A percentile compares a stretch with the other conserved stretches of the same genome.
phyloP scores from a whole-genome alignment of 805 yeast species.

The Blastobotrys terrestris region DNA sequence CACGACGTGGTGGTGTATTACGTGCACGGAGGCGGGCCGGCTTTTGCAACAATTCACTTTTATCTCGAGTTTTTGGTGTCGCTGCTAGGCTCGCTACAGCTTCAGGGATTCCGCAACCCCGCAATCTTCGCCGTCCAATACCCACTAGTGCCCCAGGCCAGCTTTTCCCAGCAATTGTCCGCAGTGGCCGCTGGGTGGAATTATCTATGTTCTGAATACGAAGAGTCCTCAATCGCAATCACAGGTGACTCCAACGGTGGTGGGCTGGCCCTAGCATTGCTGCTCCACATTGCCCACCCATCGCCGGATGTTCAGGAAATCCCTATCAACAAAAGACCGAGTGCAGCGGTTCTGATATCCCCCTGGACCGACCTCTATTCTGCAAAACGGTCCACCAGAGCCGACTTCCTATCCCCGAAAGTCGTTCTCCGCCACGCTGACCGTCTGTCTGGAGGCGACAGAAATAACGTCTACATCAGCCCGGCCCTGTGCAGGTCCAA shows the following conservation, averaged over 20 bases:
- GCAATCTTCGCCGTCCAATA: slow-evolving; percentile 37
- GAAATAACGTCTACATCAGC: slow-evolving; percentile 26
- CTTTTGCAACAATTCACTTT: slow-evolving; percentile 24
- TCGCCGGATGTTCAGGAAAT: slow-evolving; percentile 15
- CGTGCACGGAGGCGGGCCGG: slow-evolving; percentile 39
- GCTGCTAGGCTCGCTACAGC: slow-evolving; percentile 36
- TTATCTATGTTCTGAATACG: slow-evolving; percentile 22
- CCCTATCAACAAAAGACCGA: slow-evolving; percentile 22
- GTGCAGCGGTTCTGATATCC: slow-evolving; percentile 30
- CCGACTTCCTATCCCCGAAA: slow-evolving; percentile 18
- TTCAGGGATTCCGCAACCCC: slow-evolving; percentile 48
- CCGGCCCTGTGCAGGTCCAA: slow-evolving; percentile 30
- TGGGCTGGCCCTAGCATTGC: slow-evolving; percentile 34
- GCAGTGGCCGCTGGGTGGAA: slow-evolving; percentile 31
- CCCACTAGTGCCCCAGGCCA: slow-evolving; percentile 12
- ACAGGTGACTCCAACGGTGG: slow-evolving; percentile 49
- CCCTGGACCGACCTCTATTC: slow-evolving; percentile 26
- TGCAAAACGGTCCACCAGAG: slow-evolving; percentile 8
- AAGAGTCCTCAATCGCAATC: slow-evolving; percentile 30
- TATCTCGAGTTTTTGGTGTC: slow-evolving; percentile 42
- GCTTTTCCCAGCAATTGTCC: slow-evolving; percentile 27
- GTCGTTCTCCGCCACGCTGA: slow-evolving; percentile 12
- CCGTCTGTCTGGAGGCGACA: slow-evolving; percentile 13
- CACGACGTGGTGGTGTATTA: slow-evolving; percentile 41
- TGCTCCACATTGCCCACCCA: slow-evolving; percentile 36